These are phyloP conservation scores for Venturia aucupariae DNA, from an alignment of 2,329 filamentous ascomycete species.

Conservation along the genomic window DNA sequence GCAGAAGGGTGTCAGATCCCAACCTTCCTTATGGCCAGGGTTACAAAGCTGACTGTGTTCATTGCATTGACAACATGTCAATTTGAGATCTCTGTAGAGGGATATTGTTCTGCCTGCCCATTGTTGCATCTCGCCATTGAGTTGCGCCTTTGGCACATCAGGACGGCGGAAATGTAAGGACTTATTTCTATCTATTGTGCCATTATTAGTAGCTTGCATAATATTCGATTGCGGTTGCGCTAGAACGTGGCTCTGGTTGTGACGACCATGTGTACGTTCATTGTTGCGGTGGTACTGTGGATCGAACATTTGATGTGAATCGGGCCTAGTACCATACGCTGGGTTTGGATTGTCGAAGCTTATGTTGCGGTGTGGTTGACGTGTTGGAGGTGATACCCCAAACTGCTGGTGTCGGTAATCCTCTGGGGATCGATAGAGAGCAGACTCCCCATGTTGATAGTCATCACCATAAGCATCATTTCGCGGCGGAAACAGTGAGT, in stretches of 20 bases:
- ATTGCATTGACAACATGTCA: background rate
- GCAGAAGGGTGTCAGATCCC: background rate
- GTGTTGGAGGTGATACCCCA: background rate
- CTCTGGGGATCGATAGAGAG: background rate
- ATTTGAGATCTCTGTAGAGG: background rate
- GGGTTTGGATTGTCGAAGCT: background rate
- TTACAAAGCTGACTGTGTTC: background rate
- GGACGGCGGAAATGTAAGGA: background rate
- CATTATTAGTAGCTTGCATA: background rate
- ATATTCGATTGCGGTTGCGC: background rate
- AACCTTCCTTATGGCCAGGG: background rate
- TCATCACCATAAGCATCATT: background rate
- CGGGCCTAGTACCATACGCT: background rate
- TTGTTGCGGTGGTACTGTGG: background rate
- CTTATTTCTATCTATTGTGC: background rate
- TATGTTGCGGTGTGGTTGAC: background rate
- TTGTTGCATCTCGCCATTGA: background rate
- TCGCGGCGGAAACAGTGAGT: background rate
- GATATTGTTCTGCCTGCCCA: background rate
- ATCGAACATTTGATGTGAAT: conserved; percentile 3
- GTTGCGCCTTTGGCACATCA: background rate
- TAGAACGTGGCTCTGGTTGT: background rate
- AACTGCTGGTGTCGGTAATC: background rate
- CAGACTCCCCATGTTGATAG: background rate
- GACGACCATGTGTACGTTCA: background rate